These are phyloP conservation scores for Psilocybe azurescens DNA, from an alignment of 768 basidiomycete species.

Conservation along the genomic window DNA sequence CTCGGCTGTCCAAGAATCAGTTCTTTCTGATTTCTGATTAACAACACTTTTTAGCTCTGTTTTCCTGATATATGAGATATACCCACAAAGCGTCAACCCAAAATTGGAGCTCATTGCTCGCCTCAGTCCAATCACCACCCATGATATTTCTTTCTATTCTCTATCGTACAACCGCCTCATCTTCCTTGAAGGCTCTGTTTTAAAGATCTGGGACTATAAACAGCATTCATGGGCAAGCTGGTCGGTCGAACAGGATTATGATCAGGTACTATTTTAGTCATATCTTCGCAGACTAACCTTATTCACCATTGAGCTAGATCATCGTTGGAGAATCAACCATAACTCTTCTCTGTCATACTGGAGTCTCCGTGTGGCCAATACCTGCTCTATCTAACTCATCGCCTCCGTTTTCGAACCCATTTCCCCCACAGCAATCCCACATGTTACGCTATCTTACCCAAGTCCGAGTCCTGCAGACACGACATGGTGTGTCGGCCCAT, in stretches of 20 bases:
- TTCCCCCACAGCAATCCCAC: not conserved
- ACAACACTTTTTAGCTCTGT: not conserved
- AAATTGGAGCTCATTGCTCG: slow-evolving; percentile 12
- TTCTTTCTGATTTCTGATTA: not conserved
- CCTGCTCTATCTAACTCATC: slow-evolving; percentile 4
- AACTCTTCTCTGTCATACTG: slow-evolving; percentile 10
- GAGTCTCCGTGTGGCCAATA: slow-evolving; percentile 17
- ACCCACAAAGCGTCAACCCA: slow-evolving; percentile 12
- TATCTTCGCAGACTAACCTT: not conserved
- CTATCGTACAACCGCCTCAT: slow-evolving; percentile 13
- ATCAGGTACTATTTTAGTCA: slow-evolving; percentile 10
- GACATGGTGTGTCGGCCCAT: slow-evolving; percentile 11
- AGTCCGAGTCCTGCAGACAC: not conserved
- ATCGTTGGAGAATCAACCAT: slow-evolving; percentile 11
- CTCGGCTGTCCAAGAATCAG: not conserved
- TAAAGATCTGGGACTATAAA: slow-evolving; percentile 25
- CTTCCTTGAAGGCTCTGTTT: slow-evolving; percentile 10
- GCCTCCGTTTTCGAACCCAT: slow-evolving; percentile 5
- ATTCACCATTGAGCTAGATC: slow-evolving; percentile 7
- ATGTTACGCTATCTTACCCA: slow-evolving; percentile 5
- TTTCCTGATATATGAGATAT: slow-evolving; percentile 19
- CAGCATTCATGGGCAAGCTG: slow-evolving; percentile 21
- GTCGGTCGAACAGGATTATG: slow-evolving; percentile 15
- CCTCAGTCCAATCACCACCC: not conserved
- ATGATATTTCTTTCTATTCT: slow-evolving; percentile 14